A percentile compares a stretch with the other conserved stretches of the same genome.
These are phyloP conservation scores for Xylariales sp. DNA, from an alignment of 2,329 filamentous ascomycete species.

Conservation along the genomic window DNA sequence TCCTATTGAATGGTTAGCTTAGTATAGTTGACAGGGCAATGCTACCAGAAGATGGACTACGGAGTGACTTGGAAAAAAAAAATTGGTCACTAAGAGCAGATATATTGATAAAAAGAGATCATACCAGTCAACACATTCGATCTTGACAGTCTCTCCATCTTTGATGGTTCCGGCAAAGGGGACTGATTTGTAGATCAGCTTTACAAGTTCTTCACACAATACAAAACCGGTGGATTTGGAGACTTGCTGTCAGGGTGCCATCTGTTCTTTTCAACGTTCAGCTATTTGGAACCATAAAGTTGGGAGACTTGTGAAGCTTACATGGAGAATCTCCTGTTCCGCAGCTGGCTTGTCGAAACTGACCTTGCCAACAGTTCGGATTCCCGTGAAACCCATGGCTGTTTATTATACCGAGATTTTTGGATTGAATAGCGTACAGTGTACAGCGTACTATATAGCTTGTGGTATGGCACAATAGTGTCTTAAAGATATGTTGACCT, in stretches of 20 bases:
- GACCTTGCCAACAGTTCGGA: conserved; percentile 70
- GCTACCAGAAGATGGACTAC: too few relatives aligned
- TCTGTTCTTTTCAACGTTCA: conserved; percentile 61
- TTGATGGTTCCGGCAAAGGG: conserved; percentile 70
- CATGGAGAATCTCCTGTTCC: conserved; percentile 67
- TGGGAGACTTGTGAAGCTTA: conserved; percentile 36
- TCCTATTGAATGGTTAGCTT: conserved; percentile 33
- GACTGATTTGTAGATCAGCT: conserved; percentile 43
- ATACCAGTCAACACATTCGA: conserved; percentile 82
- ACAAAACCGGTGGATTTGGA: too few relatives aligned
- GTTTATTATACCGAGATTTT: too few relatives aligned
- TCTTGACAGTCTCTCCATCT: conserved; percentile 84
- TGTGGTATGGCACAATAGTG: too few relatives aligned
- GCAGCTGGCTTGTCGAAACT: conserved; percentile 67
- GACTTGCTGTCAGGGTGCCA: conserved; percentile 84
- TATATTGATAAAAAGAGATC: too few relatives aligned
- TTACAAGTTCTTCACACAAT: too few relatives aligned
- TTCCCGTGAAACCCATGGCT: conserved; percentile 37
- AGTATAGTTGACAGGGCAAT: too few relatives aligned
- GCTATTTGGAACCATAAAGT: conserved; percentile 6
- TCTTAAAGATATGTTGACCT: too few relatives aligned
- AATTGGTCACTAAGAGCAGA: too few relatives aligned
- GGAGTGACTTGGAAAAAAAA: too few relatives aligned
- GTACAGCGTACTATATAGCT: too few relatives aligned
- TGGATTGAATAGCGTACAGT: too few relatives aligned